Conservation (phyloP, 331 rosid genomes). For the Quercus tomentella region DNA sequence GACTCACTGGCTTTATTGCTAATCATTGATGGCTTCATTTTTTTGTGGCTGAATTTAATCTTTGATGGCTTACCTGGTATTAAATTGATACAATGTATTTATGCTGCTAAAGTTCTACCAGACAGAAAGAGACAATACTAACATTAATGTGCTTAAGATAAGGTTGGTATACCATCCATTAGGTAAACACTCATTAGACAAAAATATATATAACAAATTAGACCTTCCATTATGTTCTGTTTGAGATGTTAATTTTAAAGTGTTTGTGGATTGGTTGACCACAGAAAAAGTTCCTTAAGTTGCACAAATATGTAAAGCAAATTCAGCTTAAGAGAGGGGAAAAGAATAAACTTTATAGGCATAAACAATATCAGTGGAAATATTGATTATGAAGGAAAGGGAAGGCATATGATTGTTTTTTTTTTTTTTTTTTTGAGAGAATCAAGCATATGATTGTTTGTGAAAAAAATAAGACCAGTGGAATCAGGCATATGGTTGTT, state of each 20-base stretch:
- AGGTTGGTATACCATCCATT: slow-evolving; percentile 36
- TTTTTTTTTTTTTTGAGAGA: too few species aligned
- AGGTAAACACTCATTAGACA: slow-evolving; percentile 22
- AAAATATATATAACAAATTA: not conserved
- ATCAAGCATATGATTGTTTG: too few species aligned
- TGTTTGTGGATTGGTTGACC: too few species aligned
- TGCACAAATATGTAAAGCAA: slow-evolving; percentile 16
- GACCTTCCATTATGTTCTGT: too few species aligned
- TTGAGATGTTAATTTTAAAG: too few species aligned
- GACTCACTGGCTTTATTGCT: not conserved
- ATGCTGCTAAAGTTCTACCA: not conserved
- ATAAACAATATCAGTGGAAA: slow-evolving; percentile 3
- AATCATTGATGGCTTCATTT: not conserved
- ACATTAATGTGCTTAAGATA: not conserved
- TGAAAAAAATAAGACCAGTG: not conserved
- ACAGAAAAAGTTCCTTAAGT: not conserved
- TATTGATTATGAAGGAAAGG: not conserved
- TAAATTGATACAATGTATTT: not conserved
- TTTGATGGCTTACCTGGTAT: not conserved
- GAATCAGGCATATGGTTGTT: slow-evolving; percentile 19
- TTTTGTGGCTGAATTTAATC: not conserved
- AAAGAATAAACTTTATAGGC: not conserved
- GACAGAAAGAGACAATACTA: slow-evolving; percentile 7
- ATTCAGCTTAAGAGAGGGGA: slow-evolving; percentile 9
- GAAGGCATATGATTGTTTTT: too few species aligned